Evolutionary conservation across 495 filamentous ascomycete species (phyloP).

Genomic region (Penicillium malachiteum): DNA sequence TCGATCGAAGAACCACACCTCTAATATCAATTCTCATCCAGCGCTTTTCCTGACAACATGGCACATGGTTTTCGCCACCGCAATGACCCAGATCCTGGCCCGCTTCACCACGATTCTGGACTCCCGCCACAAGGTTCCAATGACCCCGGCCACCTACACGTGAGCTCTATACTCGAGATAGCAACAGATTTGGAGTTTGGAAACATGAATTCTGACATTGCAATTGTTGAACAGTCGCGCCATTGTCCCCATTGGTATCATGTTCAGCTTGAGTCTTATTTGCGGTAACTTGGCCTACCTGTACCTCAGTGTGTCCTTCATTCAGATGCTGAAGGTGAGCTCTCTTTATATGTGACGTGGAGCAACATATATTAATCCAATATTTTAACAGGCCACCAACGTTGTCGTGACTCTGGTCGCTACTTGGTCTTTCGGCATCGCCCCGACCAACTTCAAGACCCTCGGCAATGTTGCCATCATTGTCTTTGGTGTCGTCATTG

Average conservation of each 20-base stretch:
- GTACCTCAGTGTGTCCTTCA: slow-evolving; percentile 85
- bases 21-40: slow-evolving; percentile 5
- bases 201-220: neutral
- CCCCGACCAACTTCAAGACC: slow-evolving; percentile 65
- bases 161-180: slow-evolving; percentile 28
- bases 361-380: neutral
- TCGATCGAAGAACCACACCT: neutral
- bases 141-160: slow-evolving; percentile 79
- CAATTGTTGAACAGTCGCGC: slow-evolving; percentile 46
- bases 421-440: slow-evolving; percentile 73
- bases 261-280: slow-evolving; percentile 88
- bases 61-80: slow-evolving; percentile 79
- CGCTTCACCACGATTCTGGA: slow-evolving; percentile 77
- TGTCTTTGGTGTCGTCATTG: slow-evolving; percentile 81
- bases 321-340: slow-evolving; percentile 88
- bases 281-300: slow-evolving; percentile 88
- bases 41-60: slow-evolving; percentile 81
- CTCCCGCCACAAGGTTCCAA: slow-evolving; percentile 80
- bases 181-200: neutral
- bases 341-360: neutral
- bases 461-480: slow-evolving; percentile 81
- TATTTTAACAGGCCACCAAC: slow-evolving; percentile 64
- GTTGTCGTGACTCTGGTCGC: slow-evolving; percentile 83
- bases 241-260: slow-evolving; percentile 84
- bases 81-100: slow-evolving; percentile 83